Percentiles rank a stretch among this genome's conserved stretches.
These are phyloP conservation scores for Lactifluus volemus DNA, from an alignment of 768 basidiomycete species.

Conservation along the genomic window DNA sequence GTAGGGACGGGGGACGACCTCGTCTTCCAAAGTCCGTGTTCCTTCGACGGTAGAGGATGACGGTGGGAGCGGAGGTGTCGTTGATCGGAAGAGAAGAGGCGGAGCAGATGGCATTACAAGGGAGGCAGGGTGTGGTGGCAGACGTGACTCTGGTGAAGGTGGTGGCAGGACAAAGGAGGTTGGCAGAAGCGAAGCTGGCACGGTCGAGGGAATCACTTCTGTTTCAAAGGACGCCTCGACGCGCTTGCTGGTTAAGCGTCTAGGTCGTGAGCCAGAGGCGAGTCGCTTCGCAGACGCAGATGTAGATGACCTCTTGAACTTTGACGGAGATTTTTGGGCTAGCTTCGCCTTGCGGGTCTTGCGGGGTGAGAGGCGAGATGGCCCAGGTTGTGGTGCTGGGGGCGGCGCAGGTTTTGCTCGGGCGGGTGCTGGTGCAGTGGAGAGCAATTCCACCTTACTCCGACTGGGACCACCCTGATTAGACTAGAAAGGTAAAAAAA, in stretches of 20 bases:
- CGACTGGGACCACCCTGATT: not conserved
- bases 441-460: not conserved
- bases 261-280: conserved; percentile 27
- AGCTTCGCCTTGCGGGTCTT: conserved; percentile 11
- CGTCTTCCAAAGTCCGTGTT: not conserved
- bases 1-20: too few relatives aligned
- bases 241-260: conserved; percentile 16
- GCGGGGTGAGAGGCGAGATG: conserved; percentile 6
- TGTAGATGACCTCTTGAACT: conserved; percentile 20
- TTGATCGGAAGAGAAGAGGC: conserved; percentile 4
- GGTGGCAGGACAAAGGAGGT: conserved; percentile 73
- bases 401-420: not conserved
- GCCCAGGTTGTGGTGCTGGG: not conserved
- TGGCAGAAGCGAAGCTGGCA: conserved; percentile 36
- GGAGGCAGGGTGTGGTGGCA: conserved; percentile 41
- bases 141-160: conserved; percentile 59
- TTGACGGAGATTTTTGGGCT: conserved; percentile 2
- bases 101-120: conserved; percentile 23
- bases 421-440: not conserved
- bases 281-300: conserved; percentile 28
- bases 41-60: not conserved
- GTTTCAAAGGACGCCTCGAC: conserved; percentile 43
- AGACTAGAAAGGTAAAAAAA: not conserved
- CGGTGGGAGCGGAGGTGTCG: conserved; percentile 2
- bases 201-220: conserved; percentile 36